A percentile compares a stretch with the other conserved stretches of the same genome.
Evolutionary conservation across 2,329 filamentous ascomycete species (phyloP).

Genomic region (Emmonsia crescens): DNA sequence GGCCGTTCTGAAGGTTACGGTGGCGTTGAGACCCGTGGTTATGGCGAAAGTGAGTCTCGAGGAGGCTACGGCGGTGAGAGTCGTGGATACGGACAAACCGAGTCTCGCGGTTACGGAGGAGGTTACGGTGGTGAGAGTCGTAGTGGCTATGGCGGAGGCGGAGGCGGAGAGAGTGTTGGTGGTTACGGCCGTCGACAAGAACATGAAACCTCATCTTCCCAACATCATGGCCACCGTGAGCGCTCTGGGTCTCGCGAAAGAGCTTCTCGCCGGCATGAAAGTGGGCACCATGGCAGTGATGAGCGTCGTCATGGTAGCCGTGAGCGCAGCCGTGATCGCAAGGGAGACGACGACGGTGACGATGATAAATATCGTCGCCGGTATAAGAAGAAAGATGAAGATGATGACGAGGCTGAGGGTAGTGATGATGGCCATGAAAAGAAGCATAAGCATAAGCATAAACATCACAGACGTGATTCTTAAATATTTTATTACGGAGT

Average conservation of each 20-base stretch:
- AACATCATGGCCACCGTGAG: slow-evolving; percentile 7
- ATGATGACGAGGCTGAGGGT: slow-evolving; percentile 15
- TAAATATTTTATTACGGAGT: background rate
- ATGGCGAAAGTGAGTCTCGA: background rate
- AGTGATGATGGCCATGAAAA: slow-evolving; percentile 10
- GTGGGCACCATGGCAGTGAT: slow-evolving; percentile 9
- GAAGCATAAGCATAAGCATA: slow-evolving; percentile 14
- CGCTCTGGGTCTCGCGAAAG: slow-evolving; percentile 5
- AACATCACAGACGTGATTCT: slow-evolving; percentile 14
- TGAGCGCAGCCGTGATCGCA: slow-evolving; percentile 14
- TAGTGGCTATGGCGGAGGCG: background rate
- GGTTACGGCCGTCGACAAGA: slow-evolving; percentile 4
- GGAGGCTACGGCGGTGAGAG: background rate
- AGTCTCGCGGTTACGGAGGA: background rate
- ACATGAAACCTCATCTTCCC: slow-evolving; percentile 11
- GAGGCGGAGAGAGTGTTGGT: slow-evolving; percentile 1
- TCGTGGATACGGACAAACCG: background rate
- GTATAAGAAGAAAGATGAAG: slow-evolving; percentile 11
- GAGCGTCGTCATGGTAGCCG: slow-evolving; percentile 15
- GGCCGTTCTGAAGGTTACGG: slow-evolving; percentile 3
- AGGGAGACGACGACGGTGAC: background rate
- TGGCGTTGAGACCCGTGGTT: background rate
- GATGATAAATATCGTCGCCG: slow-evolving; percentile 5
- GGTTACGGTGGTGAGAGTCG: background rate
- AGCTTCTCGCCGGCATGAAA: slow-evolving; percentile 9